Percentiles rank a stretch among this genome's conserved stretches.
Evolutionary conservation across 2,329 filamentous ascomycete species (phyloP).

Genomic region (Fusarium multiceps): DNA sequence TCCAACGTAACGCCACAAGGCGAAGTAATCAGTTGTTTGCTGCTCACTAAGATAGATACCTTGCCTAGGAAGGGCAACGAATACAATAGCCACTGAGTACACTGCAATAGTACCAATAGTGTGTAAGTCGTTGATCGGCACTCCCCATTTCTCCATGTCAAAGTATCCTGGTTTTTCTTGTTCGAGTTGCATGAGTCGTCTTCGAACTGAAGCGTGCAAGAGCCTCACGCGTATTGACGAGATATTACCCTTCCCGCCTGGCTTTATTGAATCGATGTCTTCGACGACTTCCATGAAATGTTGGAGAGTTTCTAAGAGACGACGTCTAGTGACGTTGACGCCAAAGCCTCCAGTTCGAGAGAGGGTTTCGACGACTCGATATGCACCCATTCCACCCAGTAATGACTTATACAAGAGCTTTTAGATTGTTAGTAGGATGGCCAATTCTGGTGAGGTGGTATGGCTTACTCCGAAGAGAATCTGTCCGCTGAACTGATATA

Average conservation of each 20-base stretch:
- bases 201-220: conserved; percentile 72
- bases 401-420: conserved; percentile 72
- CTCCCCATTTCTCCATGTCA: conserved; percentile 65
- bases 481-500: conserved; percentile 79
- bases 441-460: neutral
- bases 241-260: conserved; percentile 69
- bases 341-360: conserved; percentile 80
- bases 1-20: conserved; percentile 80
- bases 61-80: conserved; percentile 76
- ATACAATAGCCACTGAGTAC: conserved; percentile 76
- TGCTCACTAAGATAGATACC: conserved; percentile 72
- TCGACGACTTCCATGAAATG: conserved; percentile 78
- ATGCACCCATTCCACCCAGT: conserved; percentile 78
- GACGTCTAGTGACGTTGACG: conserved; percentile 71
- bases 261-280: conserved; percentile 72
- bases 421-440: conserved; percentile 9
- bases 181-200: conserved; percentile 69
- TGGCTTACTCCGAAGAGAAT: conserved; percentile 66
- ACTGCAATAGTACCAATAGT: conserved; percentile 76
- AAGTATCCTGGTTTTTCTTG: conserved; percentile 68
- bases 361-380: conserved; percentile 78
- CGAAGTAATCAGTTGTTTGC: conserved; percentile 76
- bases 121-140: conserved; percentile 81
- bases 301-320: conserved; percentile 77
- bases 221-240: conserved; percentile 73